These are phyloP conservation scores for Candida ortonii DNA, from an alignment of 805 yeast species.

Conservation along the genomic window DNA sequence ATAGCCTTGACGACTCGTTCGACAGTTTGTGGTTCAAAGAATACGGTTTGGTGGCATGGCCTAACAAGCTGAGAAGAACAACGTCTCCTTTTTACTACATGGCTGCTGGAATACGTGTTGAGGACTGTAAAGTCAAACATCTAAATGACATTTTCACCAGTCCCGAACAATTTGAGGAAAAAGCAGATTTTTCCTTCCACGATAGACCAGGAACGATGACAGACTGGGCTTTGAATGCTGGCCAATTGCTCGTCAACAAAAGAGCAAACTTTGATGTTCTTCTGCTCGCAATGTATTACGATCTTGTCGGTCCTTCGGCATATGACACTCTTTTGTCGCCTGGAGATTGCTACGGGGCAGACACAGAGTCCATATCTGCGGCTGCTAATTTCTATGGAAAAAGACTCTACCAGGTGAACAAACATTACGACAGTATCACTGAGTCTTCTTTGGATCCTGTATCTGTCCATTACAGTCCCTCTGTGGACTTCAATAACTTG, in stretches of 20 bases:
- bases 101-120: conserved; percentile 19
- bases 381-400: conserved; percentile 41
- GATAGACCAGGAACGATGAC: conserved; percentile 47
- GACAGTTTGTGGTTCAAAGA: conserved; percentile 42
- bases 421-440: conserved; percentile 40
- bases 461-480: conserved; percentile 47
- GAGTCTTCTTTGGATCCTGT: conserved; percentile 31
- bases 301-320: conserved; percentile 40
- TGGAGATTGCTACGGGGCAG: conserved; percentile 47
- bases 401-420: conserved; percentile 43
- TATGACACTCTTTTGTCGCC: conserved; percentile 40
- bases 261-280: conserved; percentile 42
- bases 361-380: conserved; percentile 48
- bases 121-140: conserved; percentile 2
- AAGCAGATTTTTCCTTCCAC: conserved; percentile 29
- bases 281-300: conserved; percentile 45
- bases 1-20: conserved; percentile 31
- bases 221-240: conserved; percentile 47
- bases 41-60: conserved; percentile 63
- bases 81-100: conserved; percentile 58
- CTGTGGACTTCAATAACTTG: conserved; percentile 30
- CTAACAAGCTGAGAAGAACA: conserved; percentile 67
- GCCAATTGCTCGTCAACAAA: conserved; percentile 45
- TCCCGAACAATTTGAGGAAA: not conserved
- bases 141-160: conserved; percentile 14